Percentiles rank a stretch among this genome's conserved stretches.
Conservation (phyloP, 768 basidiomycete species). For the Tylopilus rubrobrunneus region DNA sequence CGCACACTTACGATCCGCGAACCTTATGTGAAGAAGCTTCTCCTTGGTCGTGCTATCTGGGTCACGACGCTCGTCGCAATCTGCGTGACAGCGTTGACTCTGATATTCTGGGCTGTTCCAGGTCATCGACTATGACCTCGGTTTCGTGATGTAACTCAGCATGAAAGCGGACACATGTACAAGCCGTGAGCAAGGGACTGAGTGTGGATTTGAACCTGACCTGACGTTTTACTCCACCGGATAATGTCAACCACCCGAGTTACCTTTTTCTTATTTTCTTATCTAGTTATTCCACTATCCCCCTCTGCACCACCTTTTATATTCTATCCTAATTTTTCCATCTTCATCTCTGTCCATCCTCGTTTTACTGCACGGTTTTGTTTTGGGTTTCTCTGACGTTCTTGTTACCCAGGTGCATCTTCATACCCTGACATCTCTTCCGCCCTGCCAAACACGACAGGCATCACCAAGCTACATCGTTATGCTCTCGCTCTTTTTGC, state of each 20-base stretch:
- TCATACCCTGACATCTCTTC: constrained; percentile 21
- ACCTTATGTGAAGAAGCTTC: constrained; percentile 88
- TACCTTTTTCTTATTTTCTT: constrained; percentile 28
- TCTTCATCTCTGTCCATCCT: constrained; percentile 17
- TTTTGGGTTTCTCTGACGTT: constrained; percentile 7
- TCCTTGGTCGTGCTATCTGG: constrained; percentile 89
- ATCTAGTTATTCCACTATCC: constrained; percentile 28
- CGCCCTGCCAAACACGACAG: constrained; percentile 18
- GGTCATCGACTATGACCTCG: constrained; percentile 72
- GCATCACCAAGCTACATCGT: constrained; percentile 20
- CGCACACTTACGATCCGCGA: constrained; percentile 88
- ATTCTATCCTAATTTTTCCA: constrained; percentile 25
- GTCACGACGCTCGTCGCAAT: constrained; percentile 75
- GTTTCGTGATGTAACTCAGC: constrained; percentile 5
- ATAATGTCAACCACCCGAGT: constrained; percentile 19
- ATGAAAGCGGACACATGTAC: constrained; percentile 10
- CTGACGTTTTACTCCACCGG: constrained; percentile 15
- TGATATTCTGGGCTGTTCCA: constrained; percentile 95
- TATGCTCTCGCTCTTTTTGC: constrained; percentile 24
- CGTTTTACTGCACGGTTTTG: constrained; percentile 15
- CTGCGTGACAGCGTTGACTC: constrained; percentile 75
- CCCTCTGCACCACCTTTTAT: constrained; percentile 17
- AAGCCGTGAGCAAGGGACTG: constrained; percentile 11
- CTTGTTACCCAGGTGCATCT: constrained; percentile 22
- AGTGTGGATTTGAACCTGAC: constrained; percentile 14